Conservation (phyloP, 75 land plant species). For the Picea sitchensis region DNA sequence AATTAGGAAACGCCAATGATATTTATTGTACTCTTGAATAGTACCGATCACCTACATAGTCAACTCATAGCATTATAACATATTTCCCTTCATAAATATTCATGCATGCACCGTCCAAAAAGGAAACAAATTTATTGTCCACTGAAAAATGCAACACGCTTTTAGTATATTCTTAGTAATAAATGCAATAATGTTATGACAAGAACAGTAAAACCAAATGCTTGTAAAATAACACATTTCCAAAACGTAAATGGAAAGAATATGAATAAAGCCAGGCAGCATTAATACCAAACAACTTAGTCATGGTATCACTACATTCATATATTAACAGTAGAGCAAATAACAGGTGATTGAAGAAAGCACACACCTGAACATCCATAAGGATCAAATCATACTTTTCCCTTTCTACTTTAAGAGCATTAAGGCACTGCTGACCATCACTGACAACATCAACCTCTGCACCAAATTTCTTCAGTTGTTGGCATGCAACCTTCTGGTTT, state of each 20-base stretch:
- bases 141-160: too few species aligned
- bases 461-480: constrained; percentile 43
- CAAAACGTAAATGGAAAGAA: neutral
- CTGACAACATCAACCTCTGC: constrained; percentile 35
- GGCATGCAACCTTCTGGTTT: constrained; percentile 48
- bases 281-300: neutral
- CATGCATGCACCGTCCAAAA: too few species aligned
- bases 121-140: too few species aligned
- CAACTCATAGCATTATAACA: too few species aligned
- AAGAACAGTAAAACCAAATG: too few species aligned
- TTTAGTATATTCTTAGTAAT: too few species aligned
- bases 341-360: neutral
- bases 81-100: too few species aligned
- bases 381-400: constrained; percentile 40
- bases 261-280: neutral
- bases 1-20: too few species aligned
- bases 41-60: too few species aligned
- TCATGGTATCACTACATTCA: neutral
- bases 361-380: constrained; percentile 48
- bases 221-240: too few species aligned
- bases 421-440: constrained; percentile 46
- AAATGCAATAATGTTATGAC: too few species aligned
- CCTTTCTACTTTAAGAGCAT: constrained; percentile 24
- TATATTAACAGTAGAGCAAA: neutral
- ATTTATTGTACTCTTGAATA: too few species aligned